Conservation (phyloP, 2,329 filamentous ascomycete genomes). For the Clarireedia sp. region DNA sequence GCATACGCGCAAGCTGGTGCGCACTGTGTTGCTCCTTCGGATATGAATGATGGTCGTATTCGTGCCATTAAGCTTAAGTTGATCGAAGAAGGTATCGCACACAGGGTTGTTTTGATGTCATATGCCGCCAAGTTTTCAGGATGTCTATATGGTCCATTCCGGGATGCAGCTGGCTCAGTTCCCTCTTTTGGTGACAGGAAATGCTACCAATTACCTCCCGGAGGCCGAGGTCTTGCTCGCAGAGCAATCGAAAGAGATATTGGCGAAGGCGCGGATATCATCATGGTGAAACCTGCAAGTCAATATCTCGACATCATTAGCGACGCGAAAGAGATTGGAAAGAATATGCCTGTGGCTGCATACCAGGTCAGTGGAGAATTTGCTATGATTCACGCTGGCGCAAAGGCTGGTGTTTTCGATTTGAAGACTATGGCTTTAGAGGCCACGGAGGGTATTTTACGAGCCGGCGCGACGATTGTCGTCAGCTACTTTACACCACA, state of each 20-base stretch:
- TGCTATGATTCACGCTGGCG: slow-evolving; percentile 94
- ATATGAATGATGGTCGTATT: slow-evolving; percentile 98
- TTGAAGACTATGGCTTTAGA: slow-evolving; percentile 92
- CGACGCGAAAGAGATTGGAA: slow-evolving; percentile 89
- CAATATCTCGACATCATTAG: slow-evolving; percentile 97
- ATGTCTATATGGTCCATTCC: slow-evolving; percentile 93
- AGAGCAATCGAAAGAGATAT: slow-evolving; percentile 88
- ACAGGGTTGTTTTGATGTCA: slow-evolving; percentile 89
- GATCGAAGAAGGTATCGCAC: slow-evolving; percentile 87
- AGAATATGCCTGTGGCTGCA: slow-evolving; percentile 84
- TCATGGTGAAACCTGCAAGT: slow-evolving; percentile 97
- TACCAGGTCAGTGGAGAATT: slow-evolving; percentile 98
- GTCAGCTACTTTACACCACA: slow-evolving; percentile 91
- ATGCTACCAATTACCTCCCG: slow-evolving; percentile 94
- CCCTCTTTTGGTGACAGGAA: slow-evolving; percentile 90
- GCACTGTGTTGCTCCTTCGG: slow-evolving; percentile 92
- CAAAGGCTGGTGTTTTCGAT: slow-evolving; percentile 94
- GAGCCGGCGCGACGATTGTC: slow-evolving; percentile 88
- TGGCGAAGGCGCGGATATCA: slow-evolving; percentile 87
- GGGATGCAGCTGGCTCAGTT: slow-evolving; percentile 84
- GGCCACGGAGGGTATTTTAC: slow-evolving; percentile 83
- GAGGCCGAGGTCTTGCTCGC: slow-evolving; percentile 82
- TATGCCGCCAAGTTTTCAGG: slow-evolving; percentile 98
- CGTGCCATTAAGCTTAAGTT: slow-evolving; percentile 96
- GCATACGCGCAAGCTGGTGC: slow-evolving; percentile 93